Percentiles rank a stretch among this genome's conserved stretches.
Conservation (phyloP, 2,329 filamentous ascomycete species). For the Pyrenochaeta sp. region DNA sequence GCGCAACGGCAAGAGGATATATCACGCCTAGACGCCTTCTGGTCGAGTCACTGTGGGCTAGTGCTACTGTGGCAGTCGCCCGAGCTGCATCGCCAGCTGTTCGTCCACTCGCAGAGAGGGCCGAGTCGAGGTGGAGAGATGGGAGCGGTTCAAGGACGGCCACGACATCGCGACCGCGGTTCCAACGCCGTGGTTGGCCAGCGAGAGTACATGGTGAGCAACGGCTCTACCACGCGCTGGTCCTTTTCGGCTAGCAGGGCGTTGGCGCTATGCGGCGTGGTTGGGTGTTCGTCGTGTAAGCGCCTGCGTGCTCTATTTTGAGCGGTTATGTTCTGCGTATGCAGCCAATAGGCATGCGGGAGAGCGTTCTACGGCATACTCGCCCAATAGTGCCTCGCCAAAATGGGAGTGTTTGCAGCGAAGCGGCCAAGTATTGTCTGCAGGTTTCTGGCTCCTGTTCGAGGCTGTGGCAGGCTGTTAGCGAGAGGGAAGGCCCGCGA, state of each 20-base stretch:
- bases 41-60: conserved; percentile 30
- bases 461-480: conserved; percentile 15
- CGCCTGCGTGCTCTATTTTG: conserved; percentile 44
- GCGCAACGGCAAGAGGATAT: conserved; percentile 45
- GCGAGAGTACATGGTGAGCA: conserved; percentile 20
- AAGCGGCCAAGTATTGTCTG: conserved; percentile 11
- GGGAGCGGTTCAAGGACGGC: conserved; percentile 47
- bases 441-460: conserved; percentile 1
- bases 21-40: conserved; percentile 44
- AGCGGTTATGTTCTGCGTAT: conserved; percentile 29
- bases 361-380: conserved; percentile 34
- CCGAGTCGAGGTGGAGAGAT: conserved; percentile 32
- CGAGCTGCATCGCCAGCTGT: conserved; percentile 40
- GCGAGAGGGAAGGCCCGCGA: neutral
- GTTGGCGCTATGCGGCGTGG: conserved; percentile 34
- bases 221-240: conserved; percentile 27
- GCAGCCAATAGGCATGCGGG: conserved; percentile 35
- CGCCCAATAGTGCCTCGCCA: conserved; percentile 35
- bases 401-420: conserved; percentile 4
- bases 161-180: conserved; percentile 42
- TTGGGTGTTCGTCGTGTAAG: conserved; percentile 44
- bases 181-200: conserved; percentile 39
- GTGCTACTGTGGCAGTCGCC: conserved; percentile 38
- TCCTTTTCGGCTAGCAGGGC: conserved; percentile 32
- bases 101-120: conserved; percentile 39